Percentiles rank a stretch among this genome's conserved stretches.
Evolutionary conservation across 148 eudicot genomes (phyloP).

Genomic region (Bassia scoparia): DNA sequence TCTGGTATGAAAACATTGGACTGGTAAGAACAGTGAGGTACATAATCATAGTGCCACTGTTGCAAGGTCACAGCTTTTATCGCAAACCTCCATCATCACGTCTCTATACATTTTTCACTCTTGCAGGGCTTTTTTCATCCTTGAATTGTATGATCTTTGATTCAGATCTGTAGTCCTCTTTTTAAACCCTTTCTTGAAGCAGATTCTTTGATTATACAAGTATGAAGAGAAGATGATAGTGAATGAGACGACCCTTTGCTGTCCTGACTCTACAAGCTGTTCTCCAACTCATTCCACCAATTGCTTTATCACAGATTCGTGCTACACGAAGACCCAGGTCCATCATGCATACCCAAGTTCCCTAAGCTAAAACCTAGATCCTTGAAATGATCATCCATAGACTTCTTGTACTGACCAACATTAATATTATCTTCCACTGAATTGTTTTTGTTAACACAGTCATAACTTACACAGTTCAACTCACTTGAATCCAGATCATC

Average conservation of each 20-base stretch:
- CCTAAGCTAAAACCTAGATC: slow-evolving; percentile 47
- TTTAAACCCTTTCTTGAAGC: slow-evolving; percentile 33
- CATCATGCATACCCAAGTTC: slow-evolving; percentile 79
- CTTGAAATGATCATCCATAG: slow-evolving; percentile 38
- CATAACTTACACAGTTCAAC: slow-evolving; percentile 18
- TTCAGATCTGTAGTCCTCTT: no score
- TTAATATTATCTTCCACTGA: slow-evolving; percentile 3
- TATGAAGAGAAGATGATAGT: slow-evolving; percentile 77
- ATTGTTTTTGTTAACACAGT: slow-evolving; percentile 10
- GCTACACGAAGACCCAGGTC: slow-evolving; percentile 76
- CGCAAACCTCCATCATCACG: slow-evolving; percentile 13
- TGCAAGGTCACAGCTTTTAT: slow-evolving; percentile 52
- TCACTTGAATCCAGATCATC: slow-evolving; percentile 21
- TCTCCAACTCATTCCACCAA: slow-evolving; percentile 77
- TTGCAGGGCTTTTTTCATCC: slow-evolving; percentile 12
- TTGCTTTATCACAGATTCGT: slow-evolving; percentile 61
- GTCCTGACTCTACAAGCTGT: slow-evolving; percentile 72
- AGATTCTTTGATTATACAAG: slow-evolving; percentile 39
- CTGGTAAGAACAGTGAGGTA: slow-evolving; percentile 71
- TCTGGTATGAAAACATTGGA: slow-evolving; percentile 57
- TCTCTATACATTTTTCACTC: slow-evolving; percentile 12
- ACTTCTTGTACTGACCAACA: slow-evolving; percentile 12
- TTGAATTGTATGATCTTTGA: background rate
- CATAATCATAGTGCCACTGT: slow-evolving; percentile 99
- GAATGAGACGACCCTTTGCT: slow-evolving; percentile 94